Percentiles rank a stretch among this genome's conserved stretches.
These are phyloP conservation scores for Ophiognomonia clavigignenti-juglandacearum DNA, from an alignment of 2,329 filamentous ascomycete genomes.

Conservation along the genomic window DNA sequence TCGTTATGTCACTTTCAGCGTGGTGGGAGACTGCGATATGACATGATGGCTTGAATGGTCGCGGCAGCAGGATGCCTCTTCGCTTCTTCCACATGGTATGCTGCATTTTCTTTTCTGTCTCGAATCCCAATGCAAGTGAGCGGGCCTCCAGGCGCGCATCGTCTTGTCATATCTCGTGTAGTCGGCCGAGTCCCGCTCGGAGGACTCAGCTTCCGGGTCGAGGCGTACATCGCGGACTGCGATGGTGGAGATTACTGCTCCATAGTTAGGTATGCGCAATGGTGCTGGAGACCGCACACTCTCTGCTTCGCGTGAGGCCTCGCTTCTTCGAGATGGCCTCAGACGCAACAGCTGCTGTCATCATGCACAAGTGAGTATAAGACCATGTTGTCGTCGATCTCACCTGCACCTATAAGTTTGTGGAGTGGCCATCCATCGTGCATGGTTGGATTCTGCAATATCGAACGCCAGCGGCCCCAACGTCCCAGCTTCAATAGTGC, in stretches of 20 bases:
- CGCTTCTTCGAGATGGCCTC: constrained; percentile 10
- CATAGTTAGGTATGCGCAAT: neutral
- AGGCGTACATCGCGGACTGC: constrained; percentile 2
- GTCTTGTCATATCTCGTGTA: neutral
- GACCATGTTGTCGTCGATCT: constrained; percentile 2
- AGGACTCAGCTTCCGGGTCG: neutral
- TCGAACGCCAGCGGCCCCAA: constrained; percentile 16
- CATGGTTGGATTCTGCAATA: constrained; percentile 3
- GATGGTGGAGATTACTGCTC: too few species aligned
- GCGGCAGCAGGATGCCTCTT: too few species aligned
- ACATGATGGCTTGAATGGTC: too few species aligned
- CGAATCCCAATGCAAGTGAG: too few species aligned
- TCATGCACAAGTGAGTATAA: constrained; percentile 13
- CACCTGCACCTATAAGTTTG: neutral
- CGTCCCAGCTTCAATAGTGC: constrained; percentile 13
- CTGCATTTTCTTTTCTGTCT: too few species aligned
- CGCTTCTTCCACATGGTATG: too few species aligned
- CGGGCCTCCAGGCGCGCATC: neutral
- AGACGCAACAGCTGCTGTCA: neutral
- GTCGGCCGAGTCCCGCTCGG: neutral
- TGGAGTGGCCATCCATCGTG: too few species aligned
- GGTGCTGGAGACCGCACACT: constrained; percentile 15
- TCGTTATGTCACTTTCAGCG: neutral
- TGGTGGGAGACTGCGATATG: too few species aligned
- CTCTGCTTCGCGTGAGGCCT: neutral